These are phyloP conservation scores for Fagopyrum homotropicum DNA, from an alignment of 148 eudicot genomes.

Conservation along the genomic window DNA sequence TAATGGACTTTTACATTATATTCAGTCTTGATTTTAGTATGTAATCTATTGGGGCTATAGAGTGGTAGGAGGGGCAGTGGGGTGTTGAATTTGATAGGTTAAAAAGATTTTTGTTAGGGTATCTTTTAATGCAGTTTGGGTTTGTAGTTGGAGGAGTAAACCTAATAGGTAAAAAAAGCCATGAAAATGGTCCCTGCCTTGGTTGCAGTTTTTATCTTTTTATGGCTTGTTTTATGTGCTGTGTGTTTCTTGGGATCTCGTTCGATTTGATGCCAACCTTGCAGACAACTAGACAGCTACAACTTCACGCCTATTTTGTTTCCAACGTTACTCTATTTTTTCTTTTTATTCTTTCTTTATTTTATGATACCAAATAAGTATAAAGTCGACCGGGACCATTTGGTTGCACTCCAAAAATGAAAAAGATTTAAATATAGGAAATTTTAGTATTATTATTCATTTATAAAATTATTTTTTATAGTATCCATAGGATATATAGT, in stretches of 20 bases:
- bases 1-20: no score
- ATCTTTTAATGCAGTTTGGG: not conserved
- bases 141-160: not conserved
- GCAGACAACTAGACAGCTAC: slow-evolving; percentile 2
- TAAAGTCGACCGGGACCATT: no score
- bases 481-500: no score
- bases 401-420: no score
- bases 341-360: not conserved
- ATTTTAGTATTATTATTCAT: no score
- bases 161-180: not conserved
- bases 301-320: slow-evolving; percentile 2
- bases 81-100: not conserved
- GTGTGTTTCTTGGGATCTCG: slow-evolving; percentile 10
- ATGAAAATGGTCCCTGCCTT: slow-evolving; percentile 4
- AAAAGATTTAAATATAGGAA: no score
- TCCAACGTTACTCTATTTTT: not conserved
- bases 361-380: not conserved
- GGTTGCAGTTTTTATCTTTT: slow-evolving; percentile 7
- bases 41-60: no score
- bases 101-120: not conserved
- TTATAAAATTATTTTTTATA: no score
- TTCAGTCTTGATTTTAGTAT: no score
- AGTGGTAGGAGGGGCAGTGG: not conserved
- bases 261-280: not conserved
- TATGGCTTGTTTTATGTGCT: slow-evolving; percentile 6